These are phyloP conservation scores for Ceratocystis cacaofunesta DNA, from an alignment of 2,329 filamentous ascomycete genomes.

Conservation along the genomic window DNA sequence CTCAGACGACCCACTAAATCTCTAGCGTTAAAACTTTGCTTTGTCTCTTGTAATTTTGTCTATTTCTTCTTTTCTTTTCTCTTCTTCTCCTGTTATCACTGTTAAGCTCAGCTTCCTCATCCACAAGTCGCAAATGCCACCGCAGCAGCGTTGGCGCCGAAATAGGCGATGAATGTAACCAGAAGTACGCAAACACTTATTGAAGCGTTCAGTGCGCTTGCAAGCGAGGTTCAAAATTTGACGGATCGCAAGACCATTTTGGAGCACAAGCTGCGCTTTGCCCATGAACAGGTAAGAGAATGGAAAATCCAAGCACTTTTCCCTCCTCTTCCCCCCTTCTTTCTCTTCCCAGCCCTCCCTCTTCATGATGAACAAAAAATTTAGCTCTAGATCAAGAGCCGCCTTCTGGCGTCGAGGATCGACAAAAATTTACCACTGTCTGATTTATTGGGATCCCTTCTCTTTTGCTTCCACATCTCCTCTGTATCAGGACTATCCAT, in stretches of 20 bases:
- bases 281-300: constrained; percentile 47
- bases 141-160: constrained; percentile 16
- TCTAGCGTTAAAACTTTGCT: constrained; percentile 13
- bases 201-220: constrained; percentile 49
- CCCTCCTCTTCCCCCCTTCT: not conserved
- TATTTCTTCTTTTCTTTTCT: constrained; percentile 17
- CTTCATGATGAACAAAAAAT: constrained; percentile 29
- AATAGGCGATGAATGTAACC: constrained; percentile 16
- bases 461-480: constrained; percentile 6
- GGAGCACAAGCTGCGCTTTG: constrained; percentile 52
- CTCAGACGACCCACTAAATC: constrained; percentile 14
- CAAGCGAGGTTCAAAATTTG: constrained; percentile 48
- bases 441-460: constrained; percentile 23
- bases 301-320: not conserved
- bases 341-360: constrained; percentile 12
- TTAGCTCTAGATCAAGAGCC: constrained; percentile 83
- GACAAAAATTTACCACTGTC: constrained; percentile 36
- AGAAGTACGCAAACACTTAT: constrained; percentile 38
- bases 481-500: not conserved
- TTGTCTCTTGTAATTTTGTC: not conserved
- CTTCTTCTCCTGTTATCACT: constrained; percentile 15
- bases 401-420: constrained; percentile 42
- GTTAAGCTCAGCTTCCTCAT: not conserved
- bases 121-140: constrained; percentile 12
- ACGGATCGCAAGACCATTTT: constrained; percentile 49